Base-by-base conservation (phyloP, 257 asterid genomes). In the Nicotiana knightiana region DNA sequence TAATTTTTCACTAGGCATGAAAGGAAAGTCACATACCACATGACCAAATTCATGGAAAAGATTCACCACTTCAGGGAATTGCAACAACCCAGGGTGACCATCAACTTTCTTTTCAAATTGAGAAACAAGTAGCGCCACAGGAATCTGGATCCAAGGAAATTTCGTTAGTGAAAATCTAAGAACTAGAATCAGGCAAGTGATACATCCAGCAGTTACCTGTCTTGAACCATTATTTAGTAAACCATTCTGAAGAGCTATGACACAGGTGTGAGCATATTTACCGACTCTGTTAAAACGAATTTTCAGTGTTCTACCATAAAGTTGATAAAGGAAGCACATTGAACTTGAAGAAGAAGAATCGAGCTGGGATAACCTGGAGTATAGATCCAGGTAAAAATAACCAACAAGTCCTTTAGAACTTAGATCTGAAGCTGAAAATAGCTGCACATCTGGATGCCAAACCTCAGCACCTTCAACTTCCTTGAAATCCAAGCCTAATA, bases 21-120 rank as follows among this genome's bases (percentile, higher is more conserved):
- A 46, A 24, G 79, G 81, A 71, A 83, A 70, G 58, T 57, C 71
- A 85, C 93, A 64, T 93, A 96, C 99, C 97, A 96, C 98, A 61
- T 96, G 99, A 75, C 97, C 97, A 86, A 96, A 96, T 88, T 96
- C 98, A 37, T 96, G 99, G 89, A 96, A 85, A 46, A 96, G 87
- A 87, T 91, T 92, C 82, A 96, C 97, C 83, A 94, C 97, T 89
- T 94, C 97, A 43, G 97, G 87, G 91, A 96, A 96, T 82, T 96
- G 88, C 87, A 96, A 83, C 85, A 96, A 85, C 86, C 91, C 93
- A 71, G 93, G 92, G 79, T 67, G 89, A 57, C 93, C 95, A 78
- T 88, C 90, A 43, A 85, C 89, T 82, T 92, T 95, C 90, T 92
- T 96, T 82, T 87, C 97, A 90, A 93, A 76, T 83, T 96, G 99